A percentile compares a stretch with the other conserved stretches of the same genome.
Evolutionary conservation across 148 eudicot species (phyloP).

Genomic region (Fagopyrum esculentum): DNA sequence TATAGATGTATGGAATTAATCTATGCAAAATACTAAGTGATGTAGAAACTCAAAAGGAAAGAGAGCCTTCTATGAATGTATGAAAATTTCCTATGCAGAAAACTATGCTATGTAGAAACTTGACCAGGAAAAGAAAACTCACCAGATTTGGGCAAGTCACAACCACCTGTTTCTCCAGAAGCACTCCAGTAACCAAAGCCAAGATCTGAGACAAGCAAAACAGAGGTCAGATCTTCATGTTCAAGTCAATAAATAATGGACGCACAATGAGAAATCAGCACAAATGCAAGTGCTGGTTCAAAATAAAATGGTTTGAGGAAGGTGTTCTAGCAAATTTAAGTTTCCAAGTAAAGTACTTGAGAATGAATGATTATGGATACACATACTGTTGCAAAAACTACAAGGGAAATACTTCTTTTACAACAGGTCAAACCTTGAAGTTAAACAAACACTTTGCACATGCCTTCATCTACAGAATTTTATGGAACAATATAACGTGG

Average conservation of each 20-base stretch:
- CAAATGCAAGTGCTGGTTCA: background rate
- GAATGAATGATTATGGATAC: background rate
- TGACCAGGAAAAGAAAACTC: background rate
- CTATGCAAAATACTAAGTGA: no score
- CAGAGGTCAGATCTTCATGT: background rate
- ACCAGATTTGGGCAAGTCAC: constrained; percentile 82
- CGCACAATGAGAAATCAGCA: background rate
- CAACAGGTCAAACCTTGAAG: background rate
- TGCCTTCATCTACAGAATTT: background rate
- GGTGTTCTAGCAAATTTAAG: background rate
- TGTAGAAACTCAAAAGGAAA: background rate
- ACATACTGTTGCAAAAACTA: background rate
- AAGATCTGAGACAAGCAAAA: constrained; percentile 48
- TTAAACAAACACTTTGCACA: background rate
- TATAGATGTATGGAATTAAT: no score
- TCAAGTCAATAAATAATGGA: background rate
- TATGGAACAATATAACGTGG: background rate
- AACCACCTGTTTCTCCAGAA: constrained; percentile 87
- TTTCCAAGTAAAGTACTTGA: background rate
- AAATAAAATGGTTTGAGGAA: background rate
- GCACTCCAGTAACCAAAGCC: constrained; percentile 69
- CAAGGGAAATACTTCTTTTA: background rate
- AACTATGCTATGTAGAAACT: background rate
- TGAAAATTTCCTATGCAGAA: background rate
- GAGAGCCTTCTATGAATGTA: background rate